Conservation (phyloP, 768 basidiomycete genomes). For the Leccinum truebloodii region DNA sequence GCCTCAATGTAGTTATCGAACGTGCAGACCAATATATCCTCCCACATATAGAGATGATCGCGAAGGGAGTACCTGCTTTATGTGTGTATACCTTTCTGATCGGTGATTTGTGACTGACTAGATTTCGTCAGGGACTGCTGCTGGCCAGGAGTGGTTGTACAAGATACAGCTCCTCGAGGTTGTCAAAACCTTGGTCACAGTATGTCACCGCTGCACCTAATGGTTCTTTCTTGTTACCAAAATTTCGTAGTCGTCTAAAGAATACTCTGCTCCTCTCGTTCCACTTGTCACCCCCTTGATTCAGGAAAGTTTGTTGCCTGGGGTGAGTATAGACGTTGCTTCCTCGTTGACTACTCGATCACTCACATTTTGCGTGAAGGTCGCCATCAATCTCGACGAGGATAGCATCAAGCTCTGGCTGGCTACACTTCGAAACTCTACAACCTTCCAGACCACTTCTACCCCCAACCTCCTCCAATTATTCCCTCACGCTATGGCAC, state of each 20-base stretch:
- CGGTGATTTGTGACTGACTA: conserved; percentile 9
- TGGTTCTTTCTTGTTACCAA: conserved; percentile 2
- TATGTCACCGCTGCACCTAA: conserved; percentile 30
- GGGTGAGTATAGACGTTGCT: conserved; percentile 37
- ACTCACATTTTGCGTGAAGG: conserved; percentile 41
- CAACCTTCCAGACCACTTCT: conserved; percentile 47
- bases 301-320: conserved; percentile 60
- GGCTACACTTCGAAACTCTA: conserved; percentile 64
- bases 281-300: conserved; percentile 64
- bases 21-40: conserved; percentile 54
- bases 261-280: conserved; percentile 55
- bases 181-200: conserved; percentile 69
- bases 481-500: conserved; percentile 59
- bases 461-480: conserved; percentile 61
- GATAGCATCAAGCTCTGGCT: conserved; percentile 80
- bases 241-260: conserved; percentile 59
- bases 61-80: conserved; percentile 63
- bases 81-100: conserved; percentile 48
- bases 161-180: conserved; percentile 70
- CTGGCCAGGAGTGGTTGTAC: conserved; percentile 69
- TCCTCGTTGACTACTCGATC: not conserved
- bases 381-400: conserved; percentile 68
- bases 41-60: conserved; percentile 62
- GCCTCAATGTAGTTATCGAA: conserved; percentile 70
- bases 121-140: conserved; percentile 56